phyloP scores from a whole-genome alignment of 1,284 basidiomycete species.

The Cutaneotrichosporon cutaneum region DNA sequence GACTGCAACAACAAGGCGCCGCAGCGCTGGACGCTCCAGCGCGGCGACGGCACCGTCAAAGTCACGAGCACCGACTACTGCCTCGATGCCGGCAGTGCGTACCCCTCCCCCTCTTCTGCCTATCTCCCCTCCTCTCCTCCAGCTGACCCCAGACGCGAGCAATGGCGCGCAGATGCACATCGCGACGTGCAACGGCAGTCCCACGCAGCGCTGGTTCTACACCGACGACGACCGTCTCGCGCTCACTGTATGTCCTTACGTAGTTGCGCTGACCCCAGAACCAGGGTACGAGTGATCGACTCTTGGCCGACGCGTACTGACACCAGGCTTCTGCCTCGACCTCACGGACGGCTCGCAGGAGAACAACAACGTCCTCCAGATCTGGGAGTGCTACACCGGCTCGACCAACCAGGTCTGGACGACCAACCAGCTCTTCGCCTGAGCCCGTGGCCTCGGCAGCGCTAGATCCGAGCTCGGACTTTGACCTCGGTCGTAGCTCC shows the following conservation, averaged over 20 bases:
- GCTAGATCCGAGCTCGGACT: too few species aligned
- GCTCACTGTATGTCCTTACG: slow-evolving; percentile 5
- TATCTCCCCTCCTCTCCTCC: too few species aligned
- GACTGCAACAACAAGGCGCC: slow-evolving; percentile 34
- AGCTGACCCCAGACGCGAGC: not conserved
- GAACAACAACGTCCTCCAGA: slow-evolving; percentile 26
- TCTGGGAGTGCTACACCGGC: slow-evolving; percentile 27
- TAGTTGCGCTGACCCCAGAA: slow-evolving; percentile 1
- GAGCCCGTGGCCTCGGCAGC: slow-evolving; percentile 19
- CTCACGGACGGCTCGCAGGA: slow-evolving; percentile 25
- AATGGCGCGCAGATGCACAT: slow-evolving; percentile 21
- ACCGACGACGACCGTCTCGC: slow-evolving; percentile 18
- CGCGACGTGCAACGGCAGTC: slow-evolving; percentile 19
- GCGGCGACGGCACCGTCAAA: slow-evolving; percentile 26
- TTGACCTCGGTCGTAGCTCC: too few species aligned
- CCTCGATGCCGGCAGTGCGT: slow-evolving; percentile 28
- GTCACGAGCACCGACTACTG: slow-evolving; percentile 28
- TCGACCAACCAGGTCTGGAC: slow-evolving; percentile 26
- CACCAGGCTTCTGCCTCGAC: slow-evolving; percentile 35
- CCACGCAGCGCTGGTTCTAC: slow-evolving; percentile 20
- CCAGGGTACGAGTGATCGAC: slow-evolving; percentile 12
- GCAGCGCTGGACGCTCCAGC: slow-evolving; percentile 32
- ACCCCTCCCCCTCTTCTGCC: too few species aligned
- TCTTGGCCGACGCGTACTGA: slow-evolving; percentile 22
- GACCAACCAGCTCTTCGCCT: slow-evolving; percentile 12